These are phyloP conservation scores for Mycosphaerella sp. DNA, from an alignment of 2,329 filamentous ascomycete species.

Conservation along the genomic window DNA sequence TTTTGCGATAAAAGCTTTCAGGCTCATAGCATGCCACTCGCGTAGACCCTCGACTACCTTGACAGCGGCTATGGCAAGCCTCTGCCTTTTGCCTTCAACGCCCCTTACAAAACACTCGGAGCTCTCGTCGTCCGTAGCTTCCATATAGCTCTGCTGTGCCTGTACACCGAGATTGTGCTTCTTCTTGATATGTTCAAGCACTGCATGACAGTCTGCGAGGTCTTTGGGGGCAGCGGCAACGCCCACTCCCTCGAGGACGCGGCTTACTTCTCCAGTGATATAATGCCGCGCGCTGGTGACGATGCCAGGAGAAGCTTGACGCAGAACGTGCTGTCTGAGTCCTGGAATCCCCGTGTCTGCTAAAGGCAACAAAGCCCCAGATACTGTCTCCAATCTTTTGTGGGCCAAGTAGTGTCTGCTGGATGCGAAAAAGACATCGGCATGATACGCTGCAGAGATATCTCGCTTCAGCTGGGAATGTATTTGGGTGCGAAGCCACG, in stretches of 20 bases:
- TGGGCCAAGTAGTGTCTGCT: constrained; percentile 24
- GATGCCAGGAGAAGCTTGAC: neutral
- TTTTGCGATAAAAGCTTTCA: neutral
- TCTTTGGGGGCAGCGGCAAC: neutral
- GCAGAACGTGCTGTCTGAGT: constrained; percentile 5
- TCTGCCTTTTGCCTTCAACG: neutral
- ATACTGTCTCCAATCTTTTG: constrained; percentile 11
- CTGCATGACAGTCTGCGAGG: neutral
- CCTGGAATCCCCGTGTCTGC: constrained; percentile 21
- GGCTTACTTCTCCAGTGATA: neutral
- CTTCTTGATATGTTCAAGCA: too few relatives aligned
- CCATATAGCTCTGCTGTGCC: too few relatives aligned
- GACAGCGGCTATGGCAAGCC: neutral
- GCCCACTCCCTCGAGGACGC: neutral
- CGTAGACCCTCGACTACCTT: neutral
- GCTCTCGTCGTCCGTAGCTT: neutral
- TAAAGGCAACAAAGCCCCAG: constrained; percentile 4
- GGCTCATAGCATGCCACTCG: neutral
- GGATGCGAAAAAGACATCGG: constrained; percentile 22
- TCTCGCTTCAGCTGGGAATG: constrained; percentile 2
- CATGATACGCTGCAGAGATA: constrained; percentile 2
- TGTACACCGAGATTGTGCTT: too few relatives aligned
- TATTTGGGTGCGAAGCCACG: neutral
- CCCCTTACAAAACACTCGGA: neutral
- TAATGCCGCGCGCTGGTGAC: neutral